Percentiles rank a stretch among this genome's conserved stretches.
Evolutionary conservation across 768 basidiomycete genomes (phyloP).

Genomic region (Cantharellus anzutake): DNA sequence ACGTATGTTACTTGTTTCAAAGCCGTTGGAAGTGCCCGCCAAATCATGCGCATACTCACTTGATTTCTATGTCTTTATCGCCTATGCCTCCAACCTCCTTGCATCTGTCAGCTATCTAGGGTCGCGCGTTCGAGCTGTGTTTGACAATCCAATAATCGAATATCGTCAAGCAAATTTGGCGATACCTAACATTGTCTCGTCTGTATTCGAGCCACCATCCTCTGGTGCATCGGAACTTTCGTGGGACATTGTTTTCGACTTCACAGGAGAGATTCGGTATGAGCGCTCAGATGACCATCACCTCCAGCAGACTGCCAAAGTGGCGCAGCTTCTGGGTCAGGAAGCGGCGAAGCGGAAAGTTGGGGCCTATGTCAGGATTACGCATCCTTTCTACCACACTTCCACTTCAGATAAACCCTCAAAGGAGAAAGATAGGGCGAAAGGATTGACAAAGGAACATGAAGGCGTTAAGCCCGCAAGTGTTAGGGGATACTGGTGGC

Average conservation of each 20-base stretch:
- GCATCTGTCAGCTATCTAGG: slow-evolving; percentile 45
- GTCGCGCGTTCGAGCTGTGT: slow-evolving; percentile 46
- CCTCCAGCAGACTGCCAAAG: slow-evolving; percentile 51
- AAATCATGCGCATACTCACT: not conserved
- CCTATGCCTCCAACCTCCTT: slow-evolving; percentile 2
- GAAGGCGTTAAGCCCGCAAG: slow-evolving; percentile 54
- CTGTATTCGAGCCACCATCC: not conserved
- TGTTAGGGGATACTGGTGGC: slow-evolving; percentile 70
- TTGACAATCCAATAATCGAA: slow-evolving; percentile 51
- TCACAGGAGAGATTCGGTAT: slow-evolving; percentile 58
- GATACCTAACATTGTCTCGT: slow-evolving; percentile 32
- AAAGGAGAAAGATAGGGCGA: slow-evolving; percentile 16
- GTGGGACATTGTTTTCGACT: slow-evolving; percentile 71
- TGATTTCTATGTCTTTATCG: not conserved
- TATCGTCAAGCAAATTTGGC: slow-evolving; percentile 73
- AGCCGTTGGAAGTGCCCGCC: too few relatives aligned
- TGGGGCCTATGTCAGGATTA: slow-evolving; percentile 59
- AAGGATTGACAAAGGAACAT: slow-evolving; percentile 47
- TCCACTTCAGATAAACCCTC: slow-evolving; percentile 15
- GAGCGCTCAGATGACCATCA: slow-evolving; percentile 67
- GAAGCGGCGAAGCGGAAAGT: slow-evolving; percentile 69
- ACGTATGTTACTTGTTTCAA: slow-evolving; percentile 27
- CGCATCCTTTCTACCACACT: slow-evolving; percentile 63
- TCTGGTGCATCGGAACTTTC: slow-evolving; percentile 33
- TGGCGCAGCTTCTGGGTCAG: slow-evolving; percentile 45